These are phyloP conservation scores for Solanum rostratum DNA, from an alignment of 257 asterid species.

Conservation along the genomic window DNA sequence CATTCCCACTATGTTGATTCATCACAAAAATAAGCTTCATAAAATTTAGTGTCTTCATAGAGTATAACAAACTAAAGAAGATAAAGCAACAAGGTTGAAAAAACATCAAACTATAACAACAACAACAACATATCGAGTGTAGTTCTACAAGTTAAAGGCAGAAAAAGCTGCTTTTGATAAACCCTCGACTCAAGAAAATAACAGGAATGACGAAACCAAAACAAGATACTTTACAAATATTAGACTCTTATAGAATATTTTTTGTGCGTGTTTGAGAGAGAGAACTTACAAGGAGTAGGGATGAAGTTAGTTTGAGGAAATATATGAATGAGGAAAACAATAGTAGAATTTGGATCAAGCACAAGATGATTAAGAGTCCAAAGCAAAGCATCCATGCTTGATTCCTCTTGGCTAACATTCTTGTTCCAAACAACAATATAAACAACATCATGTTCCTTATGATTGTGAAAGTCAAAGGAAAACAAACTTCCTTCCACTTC, in stretches of 20 bases:
- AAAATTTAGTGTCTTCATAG: background rate
- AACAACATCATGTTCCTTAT: conserved; percentile 16
- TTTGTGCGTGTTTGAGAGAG: background rate
- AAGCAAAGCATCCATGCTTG: conserved; percentile 46
- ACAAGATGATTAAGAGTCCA: conserved; percentile 37
- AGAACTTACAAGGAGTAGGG: conserved; percentile 57
- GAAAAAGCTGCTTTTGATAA: background rate
- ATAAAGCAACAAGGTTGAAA: background rate
- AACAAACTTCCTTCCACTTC: conserved; percentile 5
- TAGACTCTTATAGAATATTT: too few species aligned
- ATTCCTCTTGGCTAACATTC: conserved; percentile 6
- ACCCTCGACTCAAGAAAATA: background rate
- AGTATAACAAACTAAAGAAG: background rate
- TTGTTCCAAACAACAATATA: conserved; percentile 22
- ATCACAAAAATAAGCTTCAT: background rate
- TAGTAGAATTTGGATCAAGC: conserved; percentile 9
- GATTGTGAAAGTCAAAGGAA: conserved; percentile 16
- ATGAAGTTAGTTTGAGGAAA: conserved; percentile 55
- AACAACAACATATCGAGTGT: background rate
- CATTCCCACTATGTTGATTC: conserved; percentile 58
- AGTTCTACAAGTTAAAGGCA: background rate
- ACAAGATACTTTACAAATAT: too few species aligned
- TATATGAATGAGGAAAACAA: conserved; percentile 48
- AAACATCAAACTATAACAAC: background rate
- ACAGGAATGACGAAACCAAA: background rate